Base-by-base conservation (phyloP, 75 land plant species). In the Picea sitchensis region DNA sequence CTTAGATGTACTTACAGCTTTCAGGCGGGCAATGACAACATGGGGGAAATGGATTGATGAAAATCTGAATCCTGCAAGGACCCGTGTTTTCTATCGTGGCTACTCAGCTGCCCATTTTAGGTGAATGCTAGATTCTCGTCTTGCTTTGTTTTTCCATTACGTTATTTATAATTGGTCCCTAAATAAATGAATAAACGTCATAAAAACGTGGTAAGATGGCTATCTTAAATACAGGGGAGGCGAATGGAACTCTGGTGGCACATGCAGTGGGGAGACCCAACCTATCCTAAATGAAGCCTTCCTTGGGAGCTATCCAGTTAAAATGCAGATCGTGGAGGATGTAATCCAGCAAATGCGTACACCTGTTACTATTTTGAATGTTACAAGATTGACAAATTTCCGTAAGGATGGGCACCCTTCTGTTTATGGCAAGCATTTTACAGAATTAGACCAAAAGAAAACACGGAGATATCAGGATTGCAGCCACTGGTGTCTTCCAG, bases 401-500 rank as follows among this genome's bases (percentile, higher is more conserved):
- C 82, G 96, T 1, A 92, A 90, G 62, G 96, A 94, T 82, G 94
- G 90, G 12, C 96, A 94, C 51, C 94, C 94, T 30, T 92, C 96
- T 7, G 65, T 83, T 30, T 93, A 88, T 65, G 85, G 91, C 0
- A 65, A 69, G 57, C 72, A 69, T 51, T 38, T 20, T 18, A 79
- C 80, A 18, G 51, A 36, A 41, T 60, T 64, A 13, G 72, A 54
- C 15, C 47, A 32, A 21, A 59, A 62, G 59, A 64, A 65, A 31
- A 86, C 85, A 61, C 14, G 44, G 18, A 58, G 58, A 20, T 72
- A 36, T 30, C 86, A 84, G 76, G 95, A 93, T 65, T 93, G 95
- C 82, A 93, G 93, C 85, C 96, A 93, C 77, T 93, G 96, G 96
- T 93, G 96, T 71, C 86, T 93, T 78, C 96, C 96, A n/a, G 96